A percentile compares a stretch with the other conserved stretches of the same genome.
Conservation (phyloP, 257 asterid genomes). For the Leonotis leonurus region DNA sequence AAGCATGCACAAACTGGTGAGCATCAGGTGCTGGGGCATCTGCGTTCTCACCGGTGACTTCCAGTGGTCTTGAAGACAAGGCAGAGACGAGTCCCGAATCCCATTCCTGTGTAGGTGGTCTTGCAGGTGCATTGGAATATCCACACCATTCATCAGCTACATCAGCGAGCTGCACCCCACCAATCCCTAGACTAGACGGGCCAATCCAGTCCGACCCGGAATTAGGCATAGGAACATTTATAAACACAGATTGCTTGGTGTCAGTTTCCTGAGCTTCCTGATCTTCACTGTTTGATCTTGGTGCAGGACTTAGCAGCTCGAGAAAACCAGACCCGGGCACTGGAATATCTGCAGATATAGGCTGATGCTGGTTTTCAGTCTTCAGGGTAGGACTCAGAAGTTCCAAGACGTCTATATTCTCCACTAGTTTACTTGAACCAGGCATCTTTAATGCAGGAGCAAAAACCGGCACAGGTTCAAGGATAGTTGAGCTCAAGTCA, state of each 20-base stretch:
- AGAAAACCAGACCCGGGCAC: slow-evolving; percentile 23
- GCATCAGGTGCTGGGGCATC: slow-evolving; percentile 20
- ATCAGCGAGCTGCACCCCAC: slow-evolving; percentile 43
- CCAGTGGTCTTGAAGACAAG: slow-evolving; percentile 34
- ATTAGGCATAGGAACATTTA: slow-evolving; percentile 39
- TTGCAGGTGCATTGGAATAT: slow-evolving; percentile 32
- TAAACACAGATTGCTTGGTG: slow-evolving; percentile 24
- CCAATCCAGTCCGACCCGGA: slow-evolving; percentile 39
- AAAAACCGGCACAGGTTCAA: slow-evolving; percentile 19
- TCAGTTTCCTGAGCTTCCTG: slow-evolving; percentile 30
- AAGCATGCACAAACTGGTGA: slow-evolving; percentile 25
- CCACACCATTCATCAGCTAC: slow-evolving; percentile 45
- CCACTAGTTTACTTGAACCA: slow-evolving; percentile 21
- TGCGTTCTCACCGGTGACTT: slow-evolving; percentile 26
- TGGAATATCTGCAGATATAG: slow-evolving; percentile 19
- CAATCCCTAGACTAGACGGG: slow-evolving; percentile 28
- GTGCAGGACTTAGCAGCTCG: slow-evolving; percentile 39
- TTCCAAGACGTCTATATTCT: slow-evolving; percentile 15
- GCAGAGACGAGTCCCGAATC: slow-evolving; percentile 29
- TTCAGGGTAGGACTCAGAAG: slow-evolving; percentile 24
- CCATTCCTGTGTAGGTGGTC: slow-evolving; percentile 36
- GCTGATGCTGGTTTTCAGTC: slow-evolving; percentile 23
- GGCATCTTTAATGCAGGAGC: slow-evolving; percentile 15
- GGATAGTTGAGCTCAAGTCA: slow-evolving; percentile 28
- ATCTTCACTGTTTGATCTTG: slow-evolving; percentile 32